phyloP scores from a whole-genome alignment of 2,329 filamentous ascomycete species.

The Periconia macrospinosa region DNA sequence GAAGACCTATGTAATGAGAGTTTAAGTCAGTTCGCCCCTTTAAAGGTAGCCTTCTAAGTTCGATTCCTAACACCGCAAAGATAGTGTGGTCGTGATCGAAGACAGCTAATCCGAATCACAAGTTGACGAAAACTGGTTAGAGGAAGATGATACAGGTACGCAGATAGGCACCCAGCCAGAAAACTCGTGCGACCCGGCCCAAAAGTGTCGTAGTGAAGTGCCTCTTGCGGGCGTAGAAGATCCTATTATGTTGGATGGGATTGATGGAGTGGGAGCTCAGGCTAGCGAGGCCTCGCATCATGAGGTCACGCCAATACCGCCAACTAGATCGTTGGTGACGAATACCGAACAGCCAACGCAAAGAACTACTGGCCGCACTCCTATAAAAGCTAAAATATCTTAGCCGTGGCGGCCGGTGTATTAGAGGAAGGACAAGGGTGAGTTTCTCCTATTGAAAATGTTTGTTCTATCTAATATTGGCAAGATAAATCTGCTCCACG shows the following conservation, averaged over 20 bases:
- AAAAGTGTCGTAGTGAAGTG: constrained; percentile 5
- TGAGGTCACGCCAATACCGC: constrained; percentile 6
- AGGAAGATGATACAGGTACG: constrained; percentile 9
- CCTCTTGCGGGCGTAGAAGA: not conserved
- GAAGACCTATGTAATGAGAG: constrained; percentile 5
- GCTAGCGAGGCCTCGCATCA: constrained; percentile 3
- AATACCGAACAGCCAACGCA: constrained; percentile 10
- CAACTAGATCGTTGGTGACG: constrained; percentile 9
- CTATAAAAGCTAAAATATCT: constrained; percentile 4
- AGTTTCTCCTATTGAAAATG: too few relatives aligned
- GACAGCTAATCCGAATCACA: constrained; percentile 9
- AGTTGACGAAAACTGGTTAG: constrained; percentile 5
- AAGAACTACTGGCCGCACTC: constrained; percentile 4
- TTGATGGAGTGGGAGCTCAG: constrained; percentile 9
- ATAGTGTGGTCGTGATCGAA: constrained; percentile 12
- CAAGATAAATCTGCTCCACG: too few relatives aligned
- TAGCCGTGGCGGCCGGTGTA: too few relatives aligned
- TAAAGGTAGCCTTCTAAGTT: constrained; percentile 13
- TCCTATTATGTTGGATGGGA: constrained; percentile 1
- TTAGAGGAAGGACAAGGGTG: too few relatives aligned
- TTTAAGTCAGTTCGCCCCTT: constrained; percentile 8
- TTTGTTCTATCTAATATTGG: too few relatives aligned
- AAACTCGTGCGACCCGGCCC: constrained; percentile 5
- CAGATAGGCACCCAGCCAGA: constrained; percentile 7
- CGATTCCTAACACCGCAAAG: constrained; percentile 17